Percentiles rank a stretch among this genome's conserved stretches.
Evolutionary conservation across 768 basidiomycete species (phyloP).

Genomic region (button mushroom (Agaricus bisporus)): DNA sequence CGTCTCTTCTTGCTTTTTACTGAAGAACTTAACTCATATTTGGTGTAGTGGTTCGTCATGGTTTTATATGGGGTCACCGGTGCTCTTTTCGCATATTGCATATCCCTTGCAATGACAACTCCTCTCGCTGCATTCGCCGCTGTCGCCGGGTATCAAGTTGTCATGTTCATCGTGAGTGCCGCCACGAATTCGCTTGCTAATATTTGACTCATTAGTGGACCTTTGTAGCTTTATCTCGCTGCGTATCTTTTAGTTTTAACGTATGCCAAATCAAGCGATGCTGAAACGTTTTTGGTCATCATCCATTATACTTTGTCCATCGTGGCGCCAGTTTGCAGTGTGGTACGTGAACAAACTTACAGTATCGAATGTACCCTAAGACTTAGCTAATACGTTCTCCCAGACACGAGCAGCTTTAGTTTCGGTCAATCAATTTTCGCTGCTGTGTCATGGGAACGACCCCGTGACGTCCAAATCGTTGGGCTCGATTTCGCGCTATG

Average conservation of each 20-base stretch:
- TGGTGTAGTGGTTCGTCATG: slow-evolving; percentile 58
- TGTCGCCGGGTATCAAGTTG: slow-evolving; percentile 66
- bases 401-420: slow-evolving; percentile 66
- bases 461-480: slow-evolving; percentile 40
- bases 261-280: slow-evolving; percentile 57
- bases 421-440: slow-evolving; percentile 72
- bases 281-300: slow-evolving; percentile 48
- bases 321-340: slow-evolving; percentile 61
- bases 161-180: slow-evolving; percentile 61
- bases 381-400: neutral
- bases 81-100: slow-evolving; percentile 63
- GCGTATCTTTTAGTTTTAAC: slow-evolving; percentile 70
- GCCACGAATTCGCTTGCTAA: neutral
- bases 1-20: slow-evolving; percentile 12
- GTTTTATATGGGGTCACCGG: slow-evolving; percentile 66
- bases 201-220: slow-evolving; percentile 1
- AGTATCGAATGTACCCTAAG: neutral
- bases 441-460: slow-evolving; percentile 57
- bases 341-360: slow-evolving; percentile 36
- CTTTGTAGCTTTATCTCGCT: slow-evolving; percentile 50
- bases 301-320: slow-evolving; percentile 68
- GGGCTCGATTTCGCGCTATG: slow-evolving; percentile 53
- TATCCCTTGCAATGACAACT: slow-evolving; percentile 53
- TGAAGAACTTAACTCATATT: neutral
- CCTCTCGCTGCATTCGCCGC: slow-evolving; percentile 70